phyloP scores from a whole-genome alignment of 495 filamentous ascomycete species.

The Astrothelium subdiscretum region DNA sequence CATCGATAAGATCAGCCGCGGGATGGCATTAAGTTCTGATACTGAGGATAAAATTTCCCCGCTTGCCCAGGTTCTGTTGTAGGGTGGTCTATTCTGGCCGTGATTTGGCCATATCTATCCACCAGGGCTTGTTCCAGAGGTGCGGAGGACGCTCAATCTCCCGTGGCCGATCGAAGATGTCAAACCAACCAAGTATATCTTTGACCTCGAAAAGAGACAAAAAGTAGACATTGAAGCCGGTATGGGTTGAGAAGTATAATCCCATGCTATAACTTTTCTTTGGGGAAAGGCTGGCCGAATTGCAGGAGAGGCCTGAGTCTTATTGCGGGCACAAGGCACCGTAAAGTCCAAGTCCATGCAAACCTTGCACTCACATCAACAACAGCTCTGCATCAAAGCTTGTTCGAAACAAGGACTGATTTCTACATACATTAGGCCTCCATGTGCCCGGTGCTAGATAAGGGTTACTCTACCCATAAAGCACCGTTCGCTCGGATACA shows the following conservation, averaged over 20 bases:
- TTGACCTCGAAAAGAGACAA: background rate
- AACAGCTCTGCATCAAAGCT: background rate
- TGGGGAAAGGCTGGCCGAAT: background rate
- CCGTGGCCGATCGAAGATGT: background rate
- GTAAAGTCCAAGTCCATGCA: background rate
- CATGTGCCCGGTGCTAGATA: background rate
- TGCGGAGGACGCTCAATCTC: background rate
- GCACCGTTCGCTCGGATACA: too few species aligned
- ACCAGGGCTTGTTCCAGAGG: background rate
- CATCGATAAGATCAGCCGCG: too few species aligned
- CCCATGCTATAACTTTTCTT: background rate
- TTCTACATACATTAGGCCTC: background rate
- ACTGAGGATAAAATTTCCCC: too few species aligned
- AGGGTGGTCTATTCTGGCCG: too few species aligned
- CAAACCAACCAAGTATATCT: background rate
- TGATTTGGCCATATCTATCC: background rate
- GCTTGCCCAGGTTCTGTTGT: too few species aligned
- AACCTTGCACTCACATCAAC: background rate
- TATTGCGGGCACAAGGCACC: background rate
- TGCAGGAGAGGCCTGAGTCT: background rate
- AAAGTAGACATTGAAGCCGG: background rate
- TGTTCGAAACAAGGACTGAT: background rate
- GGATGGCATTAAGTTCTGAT: too few species aligned
- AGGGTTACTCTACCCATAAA: too few species aligned
- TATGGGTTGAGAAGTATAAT: background rate